Conservation (phyloP, 139 green algal genomes). For the Deuterostichococcus epilithicus region DNA sequence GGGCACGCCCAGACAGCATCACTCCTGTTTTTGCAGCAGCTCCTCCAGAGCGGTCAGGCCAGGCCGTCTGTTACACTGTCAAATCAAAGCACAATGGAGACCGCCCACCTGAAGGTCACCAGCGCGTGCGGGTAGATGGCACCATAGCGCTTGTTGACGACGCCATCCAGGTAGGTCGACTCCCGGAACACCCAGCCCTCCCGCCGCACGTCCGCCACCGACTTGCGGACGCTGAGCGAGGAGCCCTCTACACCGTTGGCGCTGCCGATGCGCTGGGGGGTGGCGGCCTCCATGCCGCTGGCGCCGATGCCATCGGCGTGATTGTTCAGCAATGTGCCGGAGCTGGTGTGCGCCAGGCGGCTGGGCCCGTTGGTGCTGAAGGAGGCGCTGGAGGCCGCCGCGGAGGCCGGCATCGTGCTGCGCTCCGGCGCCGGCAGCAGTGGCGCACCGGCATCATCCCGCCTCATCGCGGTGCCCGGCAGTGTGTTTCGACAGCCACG, state of each 20-base stretch:
- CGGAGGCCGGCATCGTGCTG: too few relatives aligned
- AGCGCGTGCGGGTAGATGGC: slow-evolving; percentile 8
- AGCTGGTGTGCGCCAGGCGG: not conserved
- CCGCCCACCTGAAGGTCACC: slow-evolving; percentile 11
- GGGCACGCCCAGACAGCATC: too few relatives aligned
- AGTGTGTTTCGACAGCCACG: too few relatives aligned
- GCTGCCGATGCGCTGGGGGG: too few relatives aligned
- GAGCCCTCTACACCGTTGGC: not conserved
- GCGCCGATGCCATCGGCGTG: too few relatives aligned
- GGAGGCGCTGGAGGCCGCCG: not conserved
- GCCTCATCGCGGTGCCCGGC: too few relatives aligned
- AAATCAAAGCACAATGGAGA: not conserved
- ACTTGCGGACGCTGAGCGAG: not conserved
- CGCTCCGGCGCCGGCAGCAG: too few relatives aligned
- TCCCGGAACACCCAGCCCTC: slow-evolving; percentile 13
- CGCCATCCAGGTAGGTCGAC: not conserved
- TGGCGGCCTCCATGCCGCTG: not conserved
- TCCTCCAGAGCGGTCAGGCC: not conserved
- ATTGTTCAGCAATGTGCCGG: not conserved
- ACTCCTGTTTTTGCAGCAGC: not conserved
- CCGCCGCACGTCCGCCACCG: not conserved
- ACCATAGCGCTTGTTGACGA: slow-evolving; percentile 13
- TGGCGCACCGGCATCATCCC: too few relatives aligned
- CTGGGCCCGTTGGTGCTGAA: not conserved
- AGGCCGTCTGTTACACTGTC: too few relatives aligned